Conservation (phyloP, 2,329 filamentous ascomycete genomes). For the Trichophyton rubrum region DNA sequence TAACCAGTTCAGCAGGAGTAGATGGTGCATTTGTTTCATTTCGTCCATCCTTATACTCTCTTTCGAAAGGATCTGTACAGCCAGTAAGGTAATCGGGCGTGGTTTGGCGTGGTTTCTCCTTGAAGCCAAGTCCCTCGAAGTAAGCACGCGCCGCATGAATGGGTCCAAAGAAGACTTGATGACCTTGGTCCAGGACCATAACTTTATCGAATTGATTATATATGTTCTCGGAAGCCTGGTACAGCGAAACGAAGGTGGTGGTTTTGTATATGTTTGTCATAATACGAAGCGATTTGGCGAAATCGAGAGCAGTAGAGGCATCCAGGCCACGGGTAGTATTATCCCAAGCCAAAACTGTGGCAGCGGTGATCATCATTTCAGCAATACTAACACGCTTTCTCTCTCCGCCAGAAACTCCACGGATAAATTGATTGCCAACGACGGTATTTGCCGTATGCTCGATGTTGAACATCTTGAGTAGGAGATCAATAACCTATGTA, state of each 20-base stretch:
- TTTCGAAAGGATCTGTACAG: constrained; percentile 73
- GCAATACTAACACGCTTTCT: constrained; percentile 70
- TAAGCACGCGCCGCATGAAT: constrained; percentile 54
- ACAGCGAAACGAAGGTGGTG: constrained; percentile 73
- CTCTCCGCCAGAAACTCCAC: constrained; percentile 69
- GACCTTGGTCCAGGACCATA: constrained; percentile 63
- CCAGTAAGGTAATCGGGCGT: constrained; percentile 72
- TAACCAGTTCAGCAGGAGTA: constrained; percentile 57
- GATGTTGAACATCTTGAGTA: constrained; percentile 89
- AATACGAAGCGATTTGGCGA: constrained; percentile 57
- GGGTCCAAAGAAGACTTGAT: constrained; percentile 64
- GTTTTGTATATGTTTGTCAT: constrained; percentile 75
- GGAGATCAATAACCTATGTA: constrained; percentile 51
- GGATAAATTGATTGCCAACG: constrained; percentile 69
- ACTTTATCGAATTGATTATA: constrained; percentile 74
- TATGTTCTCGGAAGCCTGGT: constrained; percentile 74
- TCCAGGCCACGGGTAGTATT: constrained; percentile 60
- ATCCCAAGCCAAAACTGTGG: constrained; percentile 62
- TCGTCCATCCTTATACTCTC: constrained; percentile 58
- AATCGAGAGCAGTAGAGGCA: constrained; percentile 55
- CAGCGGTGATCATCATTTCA: constrained; percentile 67
- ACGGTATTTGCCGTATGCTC: constrained; percentile 76
- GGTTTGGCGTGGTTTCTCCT: constrained; percentile 62
- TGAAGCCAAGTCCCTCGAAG: constrained; percentile 66
- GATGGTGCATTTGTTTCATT: constrained; percentile 40